A percentile compares a stretch with the other conserved stretches of the same genome.
These are phyloP conservation scores for Trichoderma sp. DNA, from an alignment of 2,329 filamentous ascomycete species.

Conservation along the genomic window DNA sequence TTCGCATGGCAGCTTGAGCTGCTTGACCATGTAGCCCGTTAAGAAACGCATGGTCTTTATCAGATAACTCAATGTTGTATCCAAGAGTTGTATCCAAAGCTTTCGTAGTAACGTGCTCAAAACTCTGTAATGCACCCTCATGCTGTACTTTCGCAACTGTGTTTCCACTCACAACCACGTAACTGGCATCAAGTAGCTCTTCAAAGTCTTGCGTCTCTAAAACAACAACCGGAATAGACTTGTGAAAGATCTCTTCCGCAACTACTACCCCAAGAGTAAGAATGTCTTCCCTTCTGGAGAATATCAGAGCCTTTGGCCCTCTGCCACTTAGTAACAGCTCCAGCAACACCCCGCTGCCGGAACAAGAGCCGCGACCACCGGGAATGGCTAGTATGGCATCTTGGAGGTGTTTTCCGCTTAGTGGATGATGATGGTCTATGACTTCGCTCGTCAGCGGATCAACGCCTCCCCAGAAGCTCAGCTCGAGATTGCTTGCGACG, in stretches of 20 bases:
- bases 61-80: conserved; percentile 6
- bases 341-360: conserved; percentile 47
- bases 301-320: conserved; percentile 43
- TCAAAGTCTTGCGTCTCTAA: conserved; percentile 27
- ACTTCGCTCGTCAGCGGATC: conserved; percentile 42
- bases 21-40: conserved; percentile 37
- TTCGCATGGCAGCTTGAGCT: conserved; percentile 38
- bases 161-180: background rate
- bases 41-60: conserved; percentile 31
- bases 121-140: background rate
- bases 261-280: conserved; percentile 48
- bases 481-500: conserved; percentile 29
- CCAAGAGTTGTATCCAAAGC: background rate
- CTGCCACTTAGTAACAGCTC: conserved; percentile 44
- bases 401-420: conserved; percentile 37
- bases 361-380: conserved; percentile 48
- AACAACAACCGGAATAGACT: conserved; percentile 42
- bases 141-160: background rate
- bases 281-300: conserved; percentile 45
- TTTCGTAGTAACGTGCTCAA: background rate
- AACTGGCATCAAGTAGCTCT: background rate
- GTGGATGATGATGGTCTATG: conserved; percentile 46
- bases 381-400: conserved; percentile 45
- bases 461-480: conserved; percentile 52
- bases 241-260: conserved; percentile 42